A percentile compares a stretch with the other conserved stretches of the same genome.
These are phyloP conservation scores for Boletus bicolor DNA, from an alignment of 768 basidiomycete species.

Conservation along the genomic window DNA sequence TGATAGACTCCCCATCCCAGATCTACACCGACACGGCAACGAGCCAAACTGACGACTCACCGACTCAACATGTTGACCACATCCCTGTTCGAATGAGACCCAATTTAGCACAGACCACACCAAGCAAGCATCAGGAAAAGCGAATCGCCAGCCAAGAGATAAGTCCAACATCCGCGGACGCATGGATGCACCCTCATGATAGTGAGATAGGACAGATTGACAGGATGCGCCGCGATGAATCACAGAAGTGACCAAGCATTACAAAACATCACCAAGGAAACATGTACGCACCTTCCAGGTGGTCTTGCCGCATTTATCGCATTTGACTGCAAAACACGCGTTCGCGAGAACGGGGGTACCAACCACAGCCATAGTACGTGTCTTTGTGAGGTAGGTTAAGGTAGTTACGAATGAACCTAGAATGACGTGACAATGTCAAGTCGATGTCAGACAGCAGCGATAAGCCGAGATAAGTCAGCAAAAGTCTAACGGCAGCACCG, in stretches of 20 bases:
- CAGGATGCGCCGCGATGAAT: conserved; percentile 20
- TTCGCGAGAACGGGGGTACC: conserved; percentile 41
- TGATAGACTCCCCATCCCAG: conserved; percentile 15
- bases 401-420: conserved; percentile 21
- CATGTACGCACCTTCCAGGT: conserved; percentile 61
- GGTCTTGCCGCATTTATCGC: conserved; percentile 60
- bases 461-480: not conserved
- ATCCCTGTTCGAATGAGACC: conserved; percentile 48
- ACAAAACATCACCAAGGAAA: conserved; percentile 27
- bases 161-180: conserved; percentile 18
- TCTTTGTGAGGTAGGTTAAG: conserved; percentile 29
- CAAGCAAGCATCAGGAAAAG: not conserved
- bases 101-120: conserved; percentile 5
- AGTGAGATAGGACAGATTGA: conserved; percentile 5
- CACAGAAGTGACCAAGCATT: conserved; percentile 10
- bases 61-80: conserved; percentile 61
- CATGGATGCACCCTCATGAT: conserved; percentile 7
- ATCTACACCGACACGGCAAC: conserved; percentile 14
- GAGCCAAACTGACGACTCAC: conserved; percentile 41
- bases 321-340: conserved; percentile 55
- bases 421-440: conserved; percentile 18
- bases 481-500: conserved; percentile 1
- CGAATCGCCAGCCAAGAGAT: conserved; percentile 5
- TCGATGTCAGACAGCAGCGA: conserved; percentile 6
- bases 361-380: conserved; percentile 22